Evolutionary conservation across 2,329 filamentous ascomycete species (phyloP).

Genomic region (Fusarium brachygibbosum): DNA sequence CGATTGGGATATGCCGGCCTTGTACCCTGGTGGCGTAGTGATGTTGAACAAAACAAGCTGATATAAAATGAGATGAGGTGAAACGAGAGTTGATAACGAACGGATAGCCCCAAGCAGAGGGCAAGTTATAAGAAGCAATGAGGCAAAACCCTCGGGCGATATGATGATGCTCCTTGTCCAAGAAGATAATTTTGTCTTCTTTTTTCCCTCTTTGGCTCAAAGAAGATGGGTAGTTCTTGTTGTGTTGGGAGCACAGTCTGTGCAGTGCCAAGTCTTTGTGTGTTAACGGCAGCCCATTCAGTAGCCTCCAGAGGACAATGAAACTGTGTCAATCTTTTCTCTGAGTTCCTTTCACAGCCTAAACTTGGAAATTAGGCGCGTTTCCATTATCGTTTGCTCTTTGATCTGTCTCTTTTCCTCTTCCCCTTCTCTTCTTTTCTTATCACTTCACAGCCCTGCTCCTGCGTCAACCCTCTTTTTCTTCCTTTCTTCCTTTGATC

Average conservation of each 20-base stretch:
- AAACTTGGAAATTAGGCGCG: slow-evolving; percentile 33
- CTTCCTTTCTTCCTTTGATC: slow-evolving; percentile 8
- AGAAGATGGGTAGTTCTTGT: slow-evolving; percentile 30
- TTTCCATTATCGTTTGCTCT: slow-evolving; percentile 43
- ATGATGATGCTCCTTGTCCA: slow-evolving; percentile 4
- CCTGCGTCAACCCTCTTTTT: slow-evolving; percentile 1
- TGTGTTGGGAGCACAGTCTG: slow-evolving; percentile 37
- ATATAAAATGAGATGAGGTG: slow-evolving; percentile 10
- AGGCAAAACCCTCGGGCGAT: slow-evolving; percentile 3
- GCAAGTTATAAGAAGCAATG: slow-evolving; percentile 21
- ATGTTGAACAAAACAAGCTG: slow-evolving; percentile 19
- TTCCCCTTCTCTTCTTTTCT: slow-evolving; percentile 9
- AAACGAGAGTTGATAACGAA: slow-evolving; percentile 14
- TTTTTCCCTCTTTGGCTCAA: slow-evolving; percentile 27
- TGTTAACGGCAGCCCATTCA: slow-evolving; percentile 40
- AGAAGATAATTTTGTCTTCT: slow-evolving; percentile 3
- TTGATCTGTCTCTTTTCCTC: slow-evolving; percentile 31
- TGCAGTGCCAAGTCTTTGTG: slow-evolving; percentile 42
- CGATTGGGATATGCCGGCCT: slow-evolving; percentile 7
- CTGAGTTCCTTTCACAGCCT: slow-evolving; percentile 29
- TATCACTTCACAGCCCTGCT: slow-evolving; percentile 6
- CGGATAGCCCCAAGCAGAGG: slow-evolving; percentile 4
- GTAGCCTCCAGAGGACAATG: slow-evolving; percentile 44
- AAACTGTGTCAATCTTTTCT: slow-evolving; percentile 36
- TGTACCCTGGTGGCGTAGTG: slow-evolving; percentile 23